Evolutionary conservation across 306 rosid species (phyloP), one percentile per base, ranked within the genome.

Genomic region (Leucaena leucocephala): DNA sequence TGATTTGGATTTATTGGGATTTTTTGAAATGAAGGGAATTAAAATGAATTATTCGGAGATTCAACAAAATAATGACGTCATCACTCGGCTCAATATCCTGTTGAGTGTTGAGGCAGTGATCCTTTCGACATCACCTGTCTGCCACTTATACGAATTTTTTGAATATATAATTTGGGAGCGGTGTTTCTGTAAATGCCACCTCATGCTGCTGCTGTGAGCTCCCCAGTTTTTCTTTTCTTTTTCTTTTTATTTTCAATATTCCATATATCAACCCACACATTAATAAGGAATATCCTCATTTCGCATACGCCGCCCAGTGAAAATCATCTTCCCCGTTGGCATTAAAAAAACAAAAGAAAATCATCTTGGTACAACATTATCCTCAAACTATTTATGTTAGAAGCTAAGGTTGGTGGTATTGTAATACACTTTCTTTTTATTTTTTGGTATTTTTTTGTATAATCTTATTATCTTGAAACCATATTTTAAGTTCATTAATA

Each of bases 1-100:
- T 61, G 71, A 33, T 77, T 84, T 81, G 82, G 78, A 81, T 77
- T 84, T 77, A 45, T 35, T 71, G 34, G 69, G 63, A 13, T 27
- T 27, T 27, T 27, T 69, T 27, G 3, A 9, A 74, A 61, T 58
- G 11, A 43, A 43, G 17, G 35, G 35, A 43, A 39, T 3, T 22
- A 13, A 22, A 22, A 2, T 58, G 19, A 7, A 35, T 21, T 19
- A 8, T 77, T 77, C 40, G 42, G 0, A 27, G 27, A 43, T 42
- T 63, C 21, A 64, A 52, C 50, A 0, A 4, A 44, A 34, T 68
- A 58, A 68, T 81, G 55, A 69, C 52, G 69, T 75, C 66, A 68
- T 22, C 9, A 58, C 16, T 42, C 1, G 36, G 9, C 34, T 54
- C 67, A 43, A 65, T 67, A 14, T 59, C 22, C 67, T 75, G 80